Evolutionary conservation across 164 flowering plant species (phyloP).

Genomic region (Vitis riparia): DNA sequence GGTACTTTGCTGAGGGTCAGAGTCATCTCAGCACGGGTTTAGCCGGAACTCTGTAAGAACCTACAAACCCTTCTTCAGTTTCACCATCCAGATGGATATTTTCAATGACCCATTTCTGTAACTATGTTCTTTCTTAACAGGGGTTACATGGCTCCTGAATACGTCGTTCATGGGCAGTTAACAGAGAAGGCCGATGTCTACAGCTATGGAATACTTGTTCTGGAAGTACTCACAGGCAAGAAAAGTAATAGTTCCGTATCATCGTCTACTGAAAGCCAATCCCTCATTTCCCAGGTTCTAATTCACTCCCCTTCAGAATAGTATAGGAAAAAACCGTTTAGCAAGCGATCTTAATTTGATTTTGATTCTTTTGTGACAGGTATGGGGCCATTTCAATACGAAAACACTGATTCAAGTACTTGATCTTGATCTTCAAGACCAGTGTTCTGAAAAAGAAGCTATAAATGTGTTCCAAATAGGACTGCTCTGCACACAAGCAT

Average conservation of each 20-base stretch:
- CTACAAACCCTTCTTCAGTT: background rate
- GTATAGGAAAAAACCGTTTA: too few species aligned
- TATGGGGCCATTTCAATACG: constrained; percentile 63
- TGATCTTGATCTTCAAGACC: constrained; percentile 45
- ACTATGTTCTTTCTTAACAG: constrained; percentile 16
- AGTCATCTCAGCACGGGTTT: constrained; percentile 94
- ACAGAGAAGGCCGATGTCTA: constrained; percentile 74
- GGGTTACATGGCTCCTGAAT: constrained; percentile 81
- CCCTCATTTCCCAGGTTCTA: constrained; percentile 31
- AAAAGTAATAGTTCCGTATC: constrained; percentile 31
- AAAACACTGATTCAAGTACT: constrained; percentile 43
- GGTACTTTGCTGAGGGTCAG: constrained; percentile 78
- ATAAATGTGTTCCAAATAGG: constrained; percentile 68
- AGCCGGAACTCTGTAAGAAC: constrained; percentile 85
- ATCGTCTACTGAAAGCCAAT: constrained; percentile 2
- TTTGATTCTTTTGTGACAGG: constrained; percentile 25
- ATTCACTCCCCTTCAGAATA: background rate
- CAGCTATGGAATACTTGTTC: constrained; percentile 60
- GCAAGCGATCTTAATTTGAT: background rate
- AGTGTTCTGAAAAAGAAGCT: constrained; percentile 43
- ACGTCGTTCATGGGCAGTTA: constrained; percentile 67
- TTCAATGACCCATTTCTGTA: background rate
- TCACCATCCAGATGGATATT: background rate
- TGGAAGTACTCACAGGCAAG: constrained; percentile 57
- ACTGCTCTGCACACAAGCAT: constrained; percentile 83